These are phyloP conservation scores for Chaetomidium leptoderma DNA, from an alignment of 495 filamentous ascomycete genomes.

Conservation along the genomic window DNA sequence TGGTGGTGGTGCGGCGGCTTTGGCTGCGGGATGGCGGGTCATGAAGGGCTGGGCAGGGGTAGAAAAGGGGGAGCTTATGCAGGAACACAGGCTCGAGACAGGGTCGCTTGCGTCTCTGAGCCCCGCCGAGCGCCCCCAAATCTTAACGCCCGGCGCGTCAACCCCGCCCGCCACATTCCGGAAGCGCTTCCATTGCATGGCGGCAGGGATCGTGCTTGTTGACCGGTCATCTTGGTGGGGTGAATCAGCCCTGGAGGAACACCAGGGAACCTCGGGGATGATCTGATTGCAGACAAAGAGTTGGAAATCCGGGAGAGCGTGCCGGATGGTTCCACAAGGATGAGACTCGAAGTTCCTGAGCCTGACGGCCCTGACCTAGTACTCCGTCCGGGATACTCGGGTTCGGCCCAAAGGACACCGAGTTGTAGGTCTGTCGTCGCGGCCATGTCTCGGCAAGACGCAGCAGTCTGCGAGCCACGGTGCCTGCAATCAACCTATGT, in stretches of 20 bases:
- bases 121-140: constrained; percentile 15
- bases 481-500: neutral
- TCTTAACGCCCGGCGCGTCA: constrained; percentile 3
- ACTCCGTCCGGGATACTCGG: neutral
- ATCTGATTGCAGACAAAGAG: neutral
- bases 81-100: constrained; percentile 16
- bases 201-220: neutral
- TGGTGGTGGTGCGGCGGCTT: constrained; percentile 12
- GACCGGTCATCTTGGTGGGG: neutral
- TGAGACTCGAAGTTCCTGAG: too few species aligned
- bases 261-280: neutral
- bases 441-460: neutral
- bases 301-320: neutral
- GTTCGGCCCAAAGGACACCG: neutral
- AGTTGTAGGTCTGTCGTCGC: neutral
- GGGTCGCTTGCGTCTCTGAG: constrained; percentile 13
- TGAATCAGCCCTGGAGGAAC: neutral
- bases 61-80: constrained; percentile 10
- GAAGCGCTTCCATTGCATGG: constrained; percentile 11
- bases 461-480: neutral
- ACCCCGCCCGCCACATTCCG: neutral
- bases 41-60: constrained; percentile 1
- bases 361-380: neutral
- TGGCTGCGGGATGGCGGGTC: constrained; percentile 1
- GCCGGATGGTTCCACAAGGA: neutral